Conservation (phyloP, 2,329 filamentous ascomycete genomes). For the Sclerotinia minor region DNA sequence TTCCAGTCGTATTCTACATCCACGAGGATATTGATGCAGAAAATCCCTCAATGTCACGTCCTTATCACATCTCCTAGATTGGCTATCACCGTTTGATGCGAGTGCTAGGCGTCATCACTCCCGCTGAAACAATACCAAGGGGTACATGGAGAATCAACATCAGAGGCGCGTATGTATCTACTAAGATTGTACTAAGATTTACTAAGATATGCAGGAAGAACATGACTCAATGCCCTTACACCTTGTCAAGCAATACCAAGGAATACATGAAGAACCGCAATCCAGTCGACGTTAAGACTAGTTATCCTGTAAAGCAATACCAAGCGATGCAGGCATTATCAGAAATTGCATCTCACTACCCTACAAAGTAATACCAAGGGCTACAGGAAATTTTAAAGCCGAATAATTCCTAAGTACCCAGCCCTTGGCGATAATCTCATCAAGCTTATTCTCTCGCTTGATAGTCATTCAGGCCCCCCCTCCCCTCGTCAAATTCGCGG, state of each 20-base stretch:
- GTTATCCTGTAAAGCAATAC: constrained; percentile 6
- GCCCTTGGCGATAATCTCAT: constrained; percentile 20
- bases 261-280: neutral
- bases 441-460: constrained; percentile 2
- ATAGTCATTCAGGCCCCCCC: constrained; percentile 1
- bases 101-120: neutral
- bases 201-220: constrained; percentile 11
- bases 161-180: neutral
- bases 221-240: neutral
- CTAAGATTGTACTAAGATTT: constrained; percentile 10
- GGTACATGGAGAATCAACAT: constrained; percentile 6
- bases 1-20: constrained; percentile 8
- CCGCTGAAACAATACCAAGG: constrained; percentile 7
- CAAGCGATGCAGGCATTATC: neutral
- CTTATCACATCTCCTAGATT: constrained; percentile 16
- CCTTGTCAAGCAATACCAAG: constrained; percentile 10
- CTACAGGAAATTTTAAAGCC: constrained; percentile 7
- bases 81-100: neutral
- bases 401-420: constrained; percentile 19
- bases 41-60: constrained; percentile 22
- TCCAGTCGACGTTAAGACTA: neutral
- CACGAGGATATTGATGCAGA: constrained; percentile 20
- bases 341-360: neutral
- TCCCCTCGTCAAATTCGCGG: neutral
- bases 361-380: constrained; percentile 16